Conservation (phyloP, 2,329 filamentous ascomycete genomes). For the Apiospora aurea region DNA sequence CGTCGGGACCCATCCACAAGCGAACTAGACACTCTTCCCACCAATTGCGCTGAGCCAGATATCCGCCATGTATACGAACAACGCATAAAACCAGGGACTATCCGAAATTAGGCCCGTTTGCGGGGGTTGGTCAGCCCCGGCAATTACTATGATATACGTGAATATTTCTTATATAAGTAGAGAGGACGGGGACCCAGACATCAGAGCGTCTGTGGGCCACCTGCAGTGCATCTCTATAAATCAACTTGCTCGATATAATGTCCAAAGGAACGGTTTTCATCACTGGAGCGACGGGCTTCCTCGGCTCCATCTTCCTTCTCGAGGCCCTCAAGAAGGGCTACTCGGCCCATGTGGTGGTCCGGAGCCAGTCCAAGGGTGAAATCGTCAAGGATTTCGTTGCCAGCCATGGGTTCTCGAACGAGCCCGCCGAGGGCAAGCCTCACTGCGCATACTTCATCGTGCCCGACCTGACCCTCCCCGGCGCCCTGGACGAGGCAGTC, state of each 20-base stretch:
- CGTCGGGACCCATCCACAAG: neutral
- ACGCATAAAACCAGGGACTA: neutral
- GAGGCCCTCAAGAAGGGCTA: constrained; percentile 18
- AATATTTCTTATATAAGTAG: neutral
- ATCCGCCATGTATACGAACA: neutral
- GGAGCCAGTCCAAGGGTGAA: constrained; percentile 16
- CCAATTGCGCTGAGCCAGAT: constrained; percentile 4
- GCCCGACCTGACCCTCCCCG: constrained; percentile 22
- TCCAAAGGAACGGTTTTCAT: constrained; percentile 23
- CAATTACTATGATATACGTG: neutral
- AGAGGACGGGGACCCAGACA: neutral
- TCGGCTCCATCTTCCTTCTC: constrained; percentile 21
- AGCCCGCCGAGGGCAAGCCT: neutral
- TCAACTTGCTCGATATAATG: neutral
- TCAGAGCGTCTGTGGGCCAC: neutral
- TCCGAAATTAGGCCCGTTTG: constrained; percentile 8
- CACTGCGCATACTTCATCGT: constrained; percentile 24
- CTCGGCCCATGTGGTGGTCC: constrained; percentile 20
- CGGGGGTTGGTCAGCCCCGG: neutral
- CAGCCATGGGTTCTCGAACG: neutral
- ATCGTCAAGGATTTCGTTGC: constrained; percentile 12
- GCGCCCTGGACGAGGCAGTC: constrained; percentile 19
- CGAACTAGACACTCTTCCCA: neutral
- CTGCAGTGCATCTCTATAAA: neutral
- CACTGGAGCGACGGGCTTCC: constrained; percentile 24